Evolutionary conservation across 2,329 filamentous ascomycete genomes (phyloP).

Genomic region (Aureobasidium sp.): DNA sequence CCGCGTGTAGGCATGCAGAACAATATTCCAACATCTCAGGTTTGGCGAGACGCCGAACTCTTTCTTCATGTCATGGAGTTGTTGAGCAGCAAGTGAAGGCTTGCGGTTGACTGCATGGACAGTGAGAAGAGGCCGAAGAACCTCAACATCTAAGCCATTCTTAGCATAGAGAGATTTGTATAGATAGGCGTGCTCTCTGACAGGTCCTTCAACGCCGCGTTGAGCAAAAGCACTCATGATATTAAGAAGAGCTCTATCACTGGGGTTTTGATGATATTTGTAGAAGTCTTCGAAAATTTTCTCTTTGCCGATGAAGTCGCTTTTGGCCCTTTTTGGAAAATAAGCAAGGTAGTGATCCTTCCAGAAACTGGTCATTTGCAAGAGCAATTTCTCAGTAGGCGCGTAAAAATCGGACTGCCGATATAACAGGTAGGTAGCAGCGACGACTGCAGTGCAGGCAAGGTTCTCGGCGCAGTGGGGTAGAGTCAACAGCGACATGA

Average conservation of each 20-base stretch:
- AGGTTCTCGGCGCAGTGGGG: not conserved
- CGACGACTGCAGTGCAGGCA: not conserved
- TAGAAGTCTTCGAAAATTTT: slow-evolving; percentile 11
- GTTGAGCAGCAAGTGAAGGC: slow-evolving; percentile 48
- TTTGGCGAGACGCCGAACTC: slow-evolving; percentile 52
- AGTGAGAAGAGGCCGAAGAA: slow-evolving; percentile 50
- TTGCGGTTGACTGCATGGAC: slow-evolving; percentile 65
- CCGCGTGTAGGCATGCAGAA: slow-evolving; percentile 63
- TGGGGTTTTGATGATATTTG: slow-evolving; percentile 22
- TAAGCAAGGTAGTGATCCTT: not conserved
- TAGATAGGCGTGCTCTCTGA: slow-evolving; percentile 23
- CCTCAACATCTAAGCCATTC: not conserved
- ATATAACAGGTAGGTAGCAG: not conserved
- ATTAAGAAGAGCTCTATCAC: slow-evolving; percentile 16
- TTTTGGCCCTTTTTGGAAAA: not conserved
- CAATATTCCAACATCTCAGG: slow-evolving; percentile 61
- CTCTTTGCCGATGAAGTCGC: not conserved
- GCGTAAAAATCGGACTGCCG: not conserved
- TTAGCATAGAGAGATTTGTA: not conserved
- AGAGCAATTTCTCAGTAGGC: not conserved
- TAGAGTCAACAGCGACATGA: not conserved
- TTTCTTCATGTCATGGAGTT: slow-evolving; percentile 51
- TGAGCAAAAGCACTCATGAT: slow-evolving; percentile 24
- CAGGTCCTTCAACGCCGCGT: slow-evolving; percentile 26
- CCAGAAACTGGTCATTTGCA: not conserved